phyloP scores from a whole-genome alignment of 2,329 filamentous ascomycete genomes.

The Neofusicoccum laricinum region DNA sequence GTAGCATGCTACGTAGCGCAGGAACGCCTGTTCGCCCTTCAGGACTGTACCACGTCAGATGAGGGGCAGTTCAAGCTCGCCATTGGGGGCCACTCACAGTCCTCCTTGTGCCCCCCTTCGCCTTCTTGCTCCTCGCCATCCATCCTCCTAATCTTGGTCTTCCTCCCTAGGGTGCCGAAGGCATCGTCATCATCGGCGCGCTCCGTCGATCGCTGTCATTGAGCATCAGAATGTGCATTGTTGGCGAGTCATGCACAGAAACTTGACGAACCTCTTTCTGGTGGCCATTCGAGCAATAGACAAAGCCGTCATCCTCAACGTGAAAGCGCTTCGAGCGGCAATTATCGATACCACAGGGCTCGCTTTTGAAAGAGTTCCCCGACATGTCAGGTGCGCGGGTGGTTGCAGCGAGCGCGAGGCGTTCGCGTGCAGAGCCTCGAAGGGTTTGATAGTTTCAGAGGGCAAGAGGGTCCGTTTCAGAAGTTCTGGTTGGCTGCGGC shows the following conservation, averaged over 20 bases:
- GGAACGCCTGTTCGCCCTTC: constrained; percentile 65
- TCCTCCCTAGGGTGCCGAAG: not conserved
- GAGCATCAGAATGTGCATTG: not conserved
- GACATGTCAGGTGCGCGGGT: not conserved
- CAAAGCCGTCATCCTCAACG: constrained; percentile 71
- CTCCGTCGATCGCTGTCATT: constrained; percentile 25
- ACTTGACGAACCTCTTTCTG: constrained; percentile 62
- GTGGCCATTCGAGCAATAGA: constrained; percentile 79
- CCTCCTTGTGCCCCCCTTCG: too few species aligned
- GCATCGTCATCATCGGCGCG: constrained; percentile 55
- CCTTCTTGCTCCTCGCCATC: constrained; percentile 47
- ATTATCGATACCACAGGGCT: constrained; percentile 54
- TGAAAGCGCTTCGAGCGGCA: constrained; percentile 66
- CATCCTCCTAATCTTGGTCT: not conserved
- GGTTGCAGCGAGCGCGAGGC: not conserved
- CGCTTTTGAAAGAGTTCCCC: constrained; percentile 23
- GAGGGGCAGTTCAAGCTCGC: not conserved
- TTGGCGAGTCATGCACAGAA: not conserved
- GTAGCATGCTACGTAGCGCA: constrained; percentile 78
- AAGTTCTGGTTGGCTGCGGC: not conserved
- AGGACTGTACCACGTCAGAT: constrained; percentile 38
- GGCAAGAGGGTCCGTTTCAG: not conserved
- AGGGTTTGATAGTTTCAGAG: not conserved
- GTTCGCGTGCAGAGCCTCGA: not conserved
- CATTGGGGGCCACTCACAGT: too few species aligned